Evolutionary conservation across 345 rosid species (phyloP).

Genomic region (Nasturtium officinale): DNA sequence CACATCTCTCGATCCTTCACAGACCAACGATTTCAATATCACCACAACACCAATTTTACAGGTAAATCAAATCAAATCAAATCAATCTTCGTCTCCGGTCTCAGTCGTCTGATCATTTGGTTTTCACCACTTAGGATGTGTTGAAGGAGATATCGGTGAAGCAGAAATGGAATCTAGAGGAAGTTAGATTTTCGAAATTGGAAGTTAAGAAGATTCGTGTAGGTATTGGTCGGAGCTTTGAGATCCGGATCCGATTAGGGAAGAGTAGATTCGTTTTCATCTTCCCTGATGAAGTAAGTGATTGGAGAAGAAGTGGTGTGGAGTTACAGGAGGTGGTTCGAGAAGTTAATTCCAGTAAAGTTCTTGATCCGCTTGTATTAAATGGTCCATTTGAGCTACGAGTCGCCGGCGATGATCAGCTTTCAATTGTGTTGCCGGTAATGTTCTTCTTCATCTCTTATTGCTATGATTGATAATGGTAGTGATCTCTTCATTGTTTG

Average conservation of each 20-base stretch:
- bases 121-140: conserved; percentile 53
- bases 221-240: conserved; percentile 54
- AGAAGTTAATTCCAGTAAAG: conserved; percentile 46
- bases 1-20: conserved; percentile 41
- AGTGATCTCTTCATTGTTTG: background rate
- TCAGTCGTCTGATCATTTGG: background rate
- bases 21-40: conserved; percentile 36
- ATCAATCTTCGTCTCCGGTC: conserved; percentile 9
- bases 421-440: conserved; percentile 64
- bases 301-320: conserved; percentile 55
- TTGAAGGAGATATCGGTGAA: conserved; percentile 54
- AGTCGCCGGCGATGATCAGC: conserved; percentile 43
- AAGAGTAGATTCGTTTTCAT: conserved; percentile 52
- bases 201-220: conserved; percentile 52
- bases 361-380: conserved; percentile 52
- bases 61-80: conserved; percentile 37
- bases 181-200: conserved; percentile 46
- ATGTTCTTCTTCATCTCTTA: background rate
- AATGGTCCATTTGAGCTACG: conserved; percentile 72
- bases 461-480: background rate
- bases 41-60: conserved; percentile 40
- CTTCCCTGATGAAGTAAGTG: conserved; percentile 54
- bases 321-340: conserved; percentile 48
- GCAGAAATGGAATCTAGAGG: conserved; percentile 64
- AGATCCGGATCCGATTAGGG: conserved; percentile 69